These are phyloP conservation scores for Vigna reflexopilosa DNA, from an alignment of 306 rosid genomes.

Conservation along the genomic window DNA sequence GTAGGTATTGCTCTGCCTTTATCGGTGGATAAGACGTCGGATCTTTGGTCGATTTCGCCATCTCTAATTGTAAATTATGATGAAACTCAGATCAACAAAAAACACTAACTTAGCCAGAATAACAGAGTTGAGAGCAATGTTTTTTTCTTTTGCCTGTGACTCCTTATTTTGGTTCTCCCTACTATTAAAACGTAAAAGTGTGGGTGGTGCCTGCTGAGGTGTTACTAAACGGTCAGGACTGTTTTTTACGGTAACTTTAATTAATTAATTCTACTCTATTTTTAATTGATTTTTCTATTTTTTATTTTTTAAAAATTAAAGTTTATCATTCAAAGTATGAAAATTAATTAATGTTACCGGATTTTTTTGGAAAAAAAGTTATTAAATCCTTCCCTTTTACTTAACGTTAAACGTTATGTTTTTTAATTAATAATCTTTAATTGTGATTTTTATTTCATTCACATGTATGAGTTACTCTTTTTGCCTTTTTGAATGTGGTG, in stretches of 20 bases:
- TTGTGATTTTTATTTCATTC: neutral
- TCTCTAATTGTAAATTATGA: neutral
- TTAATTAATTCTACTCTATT: no score
- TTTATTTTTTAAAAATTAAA: no score
- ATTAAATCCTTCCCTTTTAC: no score
- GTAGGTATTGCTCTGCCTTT: conserved; percentile 68
- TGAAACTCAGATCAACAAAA: neutral
- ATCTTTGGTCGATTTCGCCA: conserved; percentile 60
- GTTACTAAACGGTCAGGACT: neutral
- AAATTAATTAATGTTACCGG: no score
- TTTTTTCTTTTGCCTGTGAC: neutral
- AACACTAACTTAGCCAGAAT: neutral
- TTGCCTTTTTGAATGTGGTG: neutral
- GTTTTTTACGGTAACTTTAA: no score
- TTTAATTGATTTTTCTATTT: no score
- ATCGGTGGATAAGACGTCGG: conserved; percentile 62
- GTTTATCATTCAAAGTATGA: no score
- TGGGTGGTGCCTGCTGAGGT: neutral
- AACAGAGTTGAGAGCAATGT: neutral
- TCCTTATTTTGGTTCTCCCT: neutral
- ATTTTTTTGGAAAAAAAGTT: no score
- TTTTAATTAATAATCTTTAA: neutral
- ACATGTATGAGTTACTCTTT: neutral
- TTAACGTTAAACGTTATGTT: neutral
- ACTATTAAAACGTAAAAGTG: neutral